Conservation (phyloP, 305 asterid genomes). For the Fraxinus platypoda region DNA sequence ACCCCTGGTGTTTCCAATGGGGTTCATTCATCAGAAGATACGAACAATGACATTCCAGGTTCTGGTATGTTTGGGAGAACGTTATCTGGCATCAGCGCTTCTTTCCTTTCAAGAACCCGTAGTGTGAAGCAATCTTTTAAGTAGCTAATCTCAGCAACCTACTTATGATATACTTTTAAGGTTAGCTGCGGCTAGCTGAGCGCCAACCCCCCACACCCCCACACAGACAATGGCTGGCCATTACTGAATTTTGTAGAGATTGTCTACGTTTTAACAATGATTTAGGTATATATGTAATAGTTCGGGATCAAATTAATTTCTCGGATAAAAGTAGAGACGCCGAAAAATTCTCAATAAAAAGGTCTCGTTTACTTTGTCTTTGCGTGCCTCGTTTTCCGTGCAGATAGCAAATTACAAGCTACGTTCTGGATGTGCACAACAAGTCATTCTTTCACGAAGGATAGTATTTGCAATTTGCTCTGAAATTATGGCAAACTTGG, state of each 20-base stretch:
- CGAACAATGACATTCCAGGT: slow-evolving; percentile 32
- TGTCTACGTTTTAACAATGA: slow-evolving; percentile 1
- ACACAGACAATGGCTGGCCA: slow-evolving; percentile 19
- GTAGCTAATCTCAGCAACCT: slow-evolving; percentile 26
- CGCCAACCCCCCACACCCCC: background rate
- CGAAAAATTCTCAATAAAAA: background rate
- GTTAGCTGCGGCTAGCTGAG: background rate
- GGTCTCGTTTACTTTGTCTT: background rate
- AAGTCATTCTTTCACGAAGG: background rate
- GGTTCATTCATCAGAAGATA: slow-evolving; percentile 35
- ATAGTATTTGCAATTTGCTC: background rate
- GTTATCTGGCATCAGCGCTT: slow-evolving; percentile 33
- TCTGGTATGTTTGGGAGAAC: slow-evolving; percentile 44
- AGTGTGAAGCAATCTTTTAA: slow-evolving; percentile 55
- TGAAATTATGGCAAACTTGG: background rate
- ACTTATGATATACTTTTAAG: background rate
- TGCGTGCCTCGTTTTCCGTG: background rate
- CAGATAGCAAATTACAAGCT: background rate
- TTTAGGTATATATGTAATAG: slow-evolving; percentile 9
- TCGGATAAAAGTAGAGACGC: background rate
- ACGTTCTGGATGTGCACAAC: background rate
- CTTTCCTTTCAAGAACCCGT: slow-evolving; percentile 54
- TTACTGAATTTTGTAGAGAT: slow-evolving; percentile 40
- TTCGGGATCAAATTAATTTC: background rate
- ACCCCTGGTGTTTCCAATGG: slow-evolving; percentile 26